Conservation (phyloP, 148 eudicot species). For the Persicaria tinctoria region DNA sequence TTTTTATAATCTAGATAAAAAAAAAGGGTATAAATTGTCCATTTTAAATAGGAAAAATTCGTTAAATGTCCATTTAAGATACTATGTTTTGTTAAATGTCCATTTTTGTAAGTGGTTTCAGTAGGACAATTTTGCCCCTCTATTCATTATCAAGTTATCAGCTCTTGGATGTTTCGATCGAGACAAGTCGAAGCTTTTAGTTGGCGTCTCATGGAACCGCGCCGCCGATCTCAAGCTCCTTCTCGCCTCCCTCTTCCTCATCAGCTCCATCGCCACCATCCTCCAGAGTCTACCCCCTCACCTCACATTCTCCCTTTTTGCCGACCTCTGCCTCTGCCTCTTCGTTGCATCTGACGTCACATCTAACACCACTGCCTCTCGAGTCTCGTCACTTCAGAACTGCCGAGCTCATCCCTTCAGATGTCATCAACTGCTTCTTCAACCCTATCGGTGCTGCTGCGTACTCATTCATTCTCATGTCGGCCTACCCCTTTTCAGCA, state of each 20-base stretch:
- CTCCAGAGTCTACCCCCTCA: slow-evolving; percentile 49
- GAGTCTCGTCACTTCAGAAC: slow-evolving; percentile 4
- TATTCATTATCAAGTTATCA: no score
- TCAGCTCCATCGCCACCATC: slow-evolving; percentile 44
- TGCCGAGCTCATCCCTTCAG: slow-evolving; percentile 12
- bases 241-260: slow-evolving; percentile 42
- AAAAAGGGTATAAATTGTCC: no score
- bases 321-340: slow-evolving; percentile 20
- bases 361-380: neutral
- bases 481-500: no score
- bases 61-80: no score
- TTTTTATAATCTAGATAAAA: no score
- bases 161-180: no score
- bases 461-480: slow-evolving; percentile 59
- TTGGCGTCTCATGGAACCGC: slow-evolving; percentile 42
- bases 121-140: no score
- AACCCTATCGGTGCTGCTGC: slow-evolving; percentile 50
- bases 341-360: slow-evolving; percentile 8
- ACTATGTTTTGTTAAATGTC: no score
- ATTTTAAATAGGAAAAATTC: no score
- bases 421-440: slow-evolving; percentile 37
- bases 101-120: no score
- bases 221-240: slow-evolving; percentile 57
- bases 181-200: slow-evolving; percentile 25
- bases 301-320: slow-evolving; percentile 29